Evolutionary conservation across 805 yeast species (phyloP), one percentile per base, ranked within the genome.

Genomic region (Millerozyma miso): DNA sequence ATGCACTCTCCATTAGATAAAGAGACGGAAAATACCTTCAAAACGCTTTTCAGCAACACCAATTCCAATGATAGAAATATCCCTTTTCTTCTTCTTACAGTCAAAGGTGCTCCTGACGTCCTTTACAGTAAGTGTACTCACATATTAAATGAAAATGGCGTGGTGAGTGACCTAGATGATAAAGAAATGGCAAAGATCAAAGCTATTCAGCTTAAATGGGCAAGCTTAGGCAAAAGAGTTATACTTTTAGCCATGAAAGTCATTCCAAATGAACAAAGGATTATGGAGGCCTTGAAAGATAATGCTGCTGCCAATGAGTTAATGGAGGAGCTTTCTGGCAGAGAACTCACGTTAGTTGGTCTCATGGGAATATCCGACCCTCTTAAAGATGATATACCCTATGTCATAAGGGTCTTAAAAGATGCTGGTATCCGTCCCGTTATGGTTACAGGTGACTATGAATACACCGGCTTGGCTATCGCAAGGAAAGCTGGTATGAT

Each of bases 391-490:
- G 63, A 57, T 19, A 60, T 69, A 31, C 58, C 50, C 29, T 55
- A 54, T 13, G 71, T 69, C 14, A 52, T 71, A 23, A 34, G 43
- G 4, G 56, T 52, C 4, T 56, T 71, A 31, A 61, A 63, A 42
- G 53, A 44, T 16, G 76, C 76, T 6, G 74, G 76, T 12, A 62
- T 72, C 41, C 68, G 60, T 37, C 55, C 65, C 13, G 61, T 63
- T 4, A 71, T 72, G 75, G 67, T 71, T 17, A 72, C 76, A n/a
- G 81, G 82, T 44, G 83, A 77, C 54, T 75, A 69, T 47, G 76
- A 73, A 49, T 56, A 71, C 12, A 77, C 81, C 20, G 81, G 77
- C 1, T 61, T 71, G 31, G 67, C 78, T 2, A 76, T 77, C 48
- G 79, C 78, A 3, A 63, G 65, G 31, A 68, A 32, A 15, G 14